phyloP scores from a whole-genome alignment of 1,284 basidiomycete species.

The Vanrija humicola region DNA sequence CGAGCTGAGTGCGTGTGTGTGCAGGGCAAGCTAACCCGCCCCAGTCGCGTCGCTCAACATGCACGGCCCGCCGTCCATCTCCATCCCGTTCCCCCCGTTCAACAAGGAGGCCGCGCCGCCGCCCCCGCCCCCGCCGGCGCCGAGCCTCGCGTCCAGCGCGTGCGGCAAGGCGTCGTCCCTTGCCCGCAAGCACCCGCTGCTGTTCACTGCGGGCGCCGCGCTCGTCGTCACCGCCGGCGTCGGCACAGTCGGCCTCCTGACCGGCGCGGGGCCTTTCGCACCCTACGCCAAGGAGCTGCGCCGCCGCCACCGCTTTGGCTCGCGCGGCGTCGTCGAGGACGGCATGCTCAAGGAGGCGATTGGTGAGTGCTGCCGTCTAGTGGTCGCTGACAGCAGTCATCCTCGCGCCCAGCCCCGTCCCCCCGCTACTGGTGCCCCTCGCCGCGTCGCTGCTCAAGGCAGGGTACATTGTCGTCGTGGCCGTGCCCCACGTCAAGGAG shows the following conservation, averaged over 20 bases:
- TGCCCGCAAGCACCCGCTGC: slow-evolving; percentile 27
- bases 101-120: slow-evolving; percentile 29
- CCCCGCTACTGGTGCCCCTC: slow-evolving; percentile 39
- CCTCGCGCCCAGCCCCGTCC: slow-evolving; percentile 41
- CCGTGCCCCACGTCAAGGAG: slow-evolving; percentile 43
- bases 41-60: slow-evolving; percentile 47
- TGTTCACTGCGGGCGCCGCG: slow-evolving; percentile 24
- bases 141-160: slow-evolving; percentile 4
- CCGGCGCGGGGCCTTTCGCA: slow-evolving; percentile 13
- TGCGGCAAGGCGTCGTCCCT: slow-evolving; percentile 8
- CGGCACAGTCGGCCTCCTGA: slow-evolving; percentile 22
- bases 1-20: slow-evolving; percentile 44
- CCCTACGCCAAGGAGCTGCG: slow-evolving; percentile 10
- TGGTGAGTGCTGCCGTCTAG: slow-evolving; percentile 23
- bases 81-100: slow-evolving; percentile 47
- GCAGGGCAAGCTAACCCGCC: too few species aligned
- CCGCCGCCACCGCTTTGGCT: slow-evolving; percentile 23
- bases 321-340: slow-evolving; percentile 35
- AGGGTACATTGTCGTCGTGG: slow-evolving; percentile 47
- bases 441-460: slow-evolving; percentile 41
- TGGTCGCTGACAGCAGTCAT: slow-evolving; percentile 30
- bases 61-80: slow-evolving; percentile 43
- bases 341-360: slow-evolving; percentile 48
- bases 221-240: slow-evolving; percentile 35
- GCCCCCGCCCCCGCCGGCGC: slow-evolving; percentile 30